Conservation (phyloP, 2,329 filamentous ascomycete species). For the Apiospora hydei region DNA sequence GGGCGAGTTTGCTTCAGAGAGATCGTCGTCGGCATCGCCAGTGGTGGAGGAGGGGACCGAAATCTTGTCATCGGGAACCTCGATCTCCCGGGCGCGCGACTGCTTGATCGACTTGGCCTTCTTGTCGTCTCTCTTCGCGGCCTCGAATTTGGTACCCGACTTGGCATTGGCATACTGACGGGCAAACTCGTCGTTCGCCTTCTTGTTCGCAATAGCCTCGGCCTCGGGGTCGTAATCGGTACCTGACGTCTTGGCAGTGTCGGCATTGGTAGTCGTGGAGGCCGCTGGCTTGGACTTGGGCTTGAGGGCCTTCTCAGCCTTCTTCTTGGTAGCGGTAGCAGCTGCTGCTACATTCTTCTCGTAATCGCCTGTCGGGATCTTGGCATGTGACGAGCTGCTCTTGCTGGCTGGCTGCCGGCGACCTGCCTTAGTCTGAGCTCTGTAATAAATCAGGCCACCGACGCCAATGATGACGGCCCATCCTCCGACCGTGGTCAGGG, state of each 20-base stretch:
- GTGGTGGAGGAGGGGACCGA: slow-evolving; percentile 69
- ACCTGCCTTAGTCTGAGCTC: slow-evolving; percentile 28
- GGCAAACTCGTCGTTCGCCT: slow-evolving; percentile 69
- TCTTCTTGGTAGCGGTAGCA: slow-evolving; percentile 39
- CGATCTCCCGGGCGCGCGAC: slow-evolving; percentile 63
- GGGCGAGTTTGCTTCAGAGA: slow-evolving; percentile 74
- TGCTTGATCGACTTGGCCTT: slow-evolving; percentile 76
- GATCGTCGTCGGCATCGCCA: slow-evolving; percentile 82
- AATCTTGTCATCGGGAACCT: slow-evolving; percentile 39
- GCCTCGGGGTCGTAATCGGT: slow-evolving; percentile 49
- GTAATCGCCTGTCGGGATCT: slow-evolving; percentile 18
- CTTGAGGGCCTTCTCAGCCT: slow-evolving; percentile 48
- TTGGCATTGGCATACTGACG: slow-evolving; percentile 74
- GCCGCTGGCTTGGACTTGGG: slow-evolving; percentile 44
- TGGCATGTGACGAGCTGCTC: background rate
- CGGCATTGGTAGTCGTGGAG: slow-evolving; percentile 41
- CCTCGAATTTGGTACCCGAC: slow-evolving; percentile 68
- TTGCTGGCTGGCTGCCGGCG: slow-evolving; percentile 27
- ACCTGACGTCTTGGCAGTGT: slow-evolving; percentile 43
- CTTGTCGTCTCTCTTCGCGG: slow-evolving; percentile 60
- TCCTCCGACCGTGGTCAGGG: slow-evolving; percentile 35
- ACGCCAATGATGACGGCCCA: slow-evolving; percentile 42
- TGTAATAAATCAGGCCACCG: slow-evolving; percentile 33
- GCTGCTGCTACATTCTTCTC: slow-evolving; percentile 29
- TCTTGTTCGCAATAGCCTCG: slow-evolving; percentile 71